Base-by-base conservation (phyloP, 495 filamentous ascomycete species). In the Jackrogersella minutella region DNA sequence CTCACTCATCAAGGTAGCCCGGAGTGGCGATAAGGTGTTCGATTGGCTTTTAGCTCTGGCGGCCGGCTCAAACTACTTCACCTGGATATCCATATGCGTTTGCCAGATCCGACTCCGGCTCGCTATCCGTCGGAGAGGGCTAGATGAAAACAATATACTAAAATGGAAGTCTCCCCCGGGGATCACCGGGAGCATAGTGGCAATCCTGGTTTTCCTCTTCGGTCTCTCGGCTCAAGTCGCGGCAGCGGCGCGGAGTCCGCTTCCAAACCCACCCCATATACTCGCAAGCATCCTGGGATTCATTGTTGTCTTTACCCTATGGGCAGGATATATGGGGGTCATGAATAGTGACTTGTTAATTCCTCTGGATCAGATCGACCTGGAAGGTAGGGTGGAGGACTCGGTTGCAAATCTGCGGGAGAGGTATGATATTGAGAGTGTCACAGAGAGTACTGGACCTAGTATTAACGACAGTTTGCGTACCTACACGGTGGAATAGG, bases 51-150 rank as follows among this genome's bases (percentile, higher is more conserved):
- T 88, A 21, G 81, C 87, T 21, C 73, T 91, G 26, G 86, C 86
- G 11, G 86, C 85, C 63, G 79, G 88, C 9, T 80, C 82, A 24
- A 78, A 84, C 69, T 83, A 90, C 68, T 90, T 90, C 73, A 84
- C 85, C 47, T 91, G 85, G 85, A 86, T 80, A 5, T 86, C 83
- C 41, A 89, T 91, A 71, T 86, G 83, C 73, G 64, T 87, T 4
- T 81, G 87, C 2, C 88, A 90, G 66, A 87, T 91, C 57, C 84
- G 87, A 33, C 90, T 90, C 79, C 85, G 88, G 31, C 71, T 72
- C 11, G 88, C 80, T 3, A 64, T 73, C 21, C 49, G 58, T 4
- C 50, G n/a, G 24, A 59, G 65, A 43, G 46, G 58, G 3, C 8
- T 50, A 6, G 21, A 71, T 5, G 31, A 47, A 16, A 19, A 51